Percentiles rank a stretch among this genome's conserved stretches.
Conservation (phyloP, 371 early-diverging fungal species). For the Mucor saturninus region DNA sequence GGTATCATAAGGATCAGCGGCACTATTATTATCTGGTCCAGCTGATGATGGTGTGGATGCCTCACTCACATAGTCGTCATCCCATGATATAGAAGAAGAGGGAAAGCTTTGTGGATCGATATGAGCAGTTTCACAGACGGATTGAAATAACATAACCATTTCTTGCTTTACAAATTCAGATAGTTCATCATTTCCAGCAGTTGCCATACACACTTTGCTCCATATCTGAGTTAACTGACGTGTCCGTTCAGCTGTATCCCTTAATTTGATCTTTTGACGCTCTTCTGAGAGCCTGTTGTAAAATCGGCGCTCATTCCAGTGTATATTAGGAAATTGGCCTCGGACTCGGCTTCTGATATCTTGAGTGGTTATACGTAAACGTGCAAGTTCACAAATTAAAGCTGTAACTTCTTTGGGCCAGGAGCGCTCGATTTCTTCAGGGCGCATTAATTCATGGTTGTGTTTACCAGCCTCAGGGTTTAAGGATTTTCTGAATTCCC, state of each 20-base stretch:
- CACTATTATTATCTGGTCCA: background rate
- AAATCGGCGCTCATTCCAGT: conserved; percentile 70
- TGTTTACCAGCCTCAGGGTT: conserved; percentile 65
- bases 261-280: conserved; percentile 56
- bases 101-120: conserved; percentile 28
- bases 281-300: conserved; percentile 68
- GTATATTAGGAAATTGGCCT: conserved; percentile 56
- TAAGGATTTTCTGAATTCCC: conserved; percentile 65
- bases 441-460: conserved; percentile 62
- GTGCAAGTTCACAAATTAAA: conserved; percentile 54
- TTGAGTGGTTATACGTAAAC: conserved; percentile 55
- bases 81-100: conserved; percentile 5
- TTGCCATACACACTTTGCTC: conserved; percentile 42
- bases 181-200: conserved; percentile 50
- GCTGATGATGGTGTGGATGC: background rate
- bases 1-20: background rate
- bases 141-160: conserved; percentile 27
- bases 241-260: conserved; percentile 57
- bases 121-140: conserved; percentile 51
- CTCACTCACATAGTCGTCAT: background rate
- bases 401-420: conserved; percentile 65
- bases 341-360: conserved; percentile 60
- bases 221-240: conserved; percentile 38
- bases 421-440: conserved; percentile 60
- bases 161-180: conserved; percentile 42